phyloP scores from a whole-genome alignment of 2,329 filamentous ascomycete species.

The Bipolaris victoriae region DNA sequence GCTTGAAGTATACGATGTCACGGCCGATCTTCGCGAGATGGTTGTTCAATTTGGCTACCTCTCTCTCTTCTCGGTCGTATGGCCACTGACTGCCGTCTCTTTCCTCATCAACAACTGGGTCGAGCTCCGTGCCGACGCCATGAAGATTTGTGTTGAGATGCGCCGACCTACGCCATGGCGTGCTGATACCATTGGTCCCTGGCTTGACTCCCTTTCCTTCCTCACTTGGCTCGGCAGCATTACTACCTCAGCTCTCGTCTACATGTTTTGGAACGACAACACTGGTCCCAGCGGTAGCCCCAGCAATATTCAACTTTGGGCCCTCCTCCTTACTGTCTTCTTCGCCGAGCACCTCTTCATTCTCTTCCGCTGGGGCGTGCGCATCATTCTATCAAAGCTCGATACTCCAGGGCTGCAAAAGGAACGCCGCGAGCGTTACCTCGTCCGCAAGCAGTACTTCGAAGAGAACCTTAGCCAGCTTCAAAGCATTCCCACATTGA shows the following conservation, averaged over 20 bases:
- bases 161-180: slow-evolving; percentile 88
- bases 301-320: slow-evolving; percentile 77
- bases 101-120: slow-evolving; percentile 97
- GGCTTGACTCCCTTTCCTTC: slow-evolving; percentile 83
- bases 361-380: slow-evolving; percentile 73
- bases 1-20: slow-evolving; percentile 85
- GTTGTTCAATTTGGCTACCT: slow-evolving; percentile 75
- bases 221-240: slow-evolving; percentile 93
- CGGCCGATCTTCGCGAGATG: slow-evolving; percentile 81
- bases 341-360: slow-evolving; percentile 90
- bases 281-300: slow-evolving; percentile 70
- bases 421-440: slow-evolving; percentile 79
- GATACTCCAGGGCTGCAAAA: slow-evolving; percentile 87
- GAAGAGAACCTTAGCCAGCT: slow-evolving; percentile 71
- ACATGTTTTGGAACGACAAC: slow-evolving; percentile 78
- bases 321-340: slow-evolving; percentile 79
- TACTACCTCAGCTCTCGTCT: slow-evolving; percentile 85
- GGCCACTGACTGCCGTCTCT: slow-evolving; percentile 88
- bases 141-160: slow-evolving; percentile 91
- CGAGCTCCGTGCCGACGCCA: slow-evolving; percentile 87
- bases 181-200: slow-evolving; percentile 92
- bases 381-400: slow-evolving; percentile 75
- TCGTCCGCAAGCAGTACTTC: slow-evolving; percentile 79
- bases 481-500: slow-evolving; percentile 50
- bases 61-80: slow-evolving; percentile 88